Evolutionary conservation across 805 yeast species (phyloP).

Genomic region (Priceomyces carsonii): DNA sequence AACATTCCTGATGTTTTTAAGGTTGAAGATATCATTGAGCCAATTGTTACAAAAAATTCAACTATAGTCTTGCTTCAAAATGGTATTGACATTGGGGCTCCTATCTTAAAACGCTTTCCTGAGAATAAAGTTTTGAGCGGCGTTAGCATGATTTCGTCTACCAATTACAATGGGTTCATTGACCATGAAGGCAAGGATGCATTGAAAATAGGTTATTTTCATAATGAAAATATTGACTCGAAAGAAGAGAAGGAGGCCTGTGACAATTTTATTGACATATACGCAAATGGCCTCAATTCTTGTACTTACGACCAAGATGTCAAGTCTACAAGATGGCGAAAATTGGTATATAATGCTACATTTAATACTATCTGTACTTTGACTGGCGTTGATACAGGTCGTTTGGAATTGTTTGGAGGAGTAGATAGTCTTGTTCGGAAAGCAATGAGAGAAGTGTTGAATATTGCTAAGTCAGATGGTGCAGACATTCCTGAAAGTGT

Average conservation of each 20-base stretch:
- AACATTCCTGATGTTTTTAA: conserved; percentile 25
- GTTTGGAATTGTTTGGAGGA: conserved; percentile 22
- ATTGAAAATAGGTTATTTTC: conserved; percentile 10
- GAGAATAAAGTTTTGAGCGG: conserved; percentile 26
- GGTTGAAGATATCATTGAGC: conserved; percentile 34
- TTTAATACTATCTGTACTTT: conserved; percentile 23
- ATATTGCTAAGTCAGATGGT: conserved; percentile 23
- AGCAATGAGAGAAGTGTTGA: conserved; percentile 23
- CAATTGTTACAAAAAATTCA: conserved; percentile 22
- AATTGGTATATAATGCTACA: conserved; percentile 26
- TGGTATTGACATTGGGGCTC: conserved; percentile 27
- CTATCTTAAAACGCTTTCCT: conserved; percentile 22
- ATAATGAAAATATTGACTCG: background rate
- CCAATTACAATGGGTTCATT: conserved; percentile 14
- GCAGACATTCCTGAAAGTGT: conserved; percentile 15
- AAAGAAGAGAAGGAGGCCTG: background rate
- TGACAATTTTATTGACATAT: conserved; percentile 30
- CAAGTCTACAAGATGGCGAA: conserved; percentile 33
- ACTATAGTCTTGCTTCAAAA: conserved; percentile 29
- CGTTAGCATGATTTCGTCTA: conserved; percentile 26
- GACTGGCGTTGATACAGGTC: conserved; percentile 21
- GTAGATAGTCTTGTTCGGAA: conserved; percentile 15
- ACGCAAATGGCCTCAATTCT: conserved; percentile 3
- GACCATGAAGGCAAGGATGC: conserved; percentile 8
- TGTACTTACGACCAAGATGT: conserved; percentile 46